Evolutionary conservation across 1,139 yeast species (phyloP).

Genomic region (Debaryomyces psychrophilus): DNA sequence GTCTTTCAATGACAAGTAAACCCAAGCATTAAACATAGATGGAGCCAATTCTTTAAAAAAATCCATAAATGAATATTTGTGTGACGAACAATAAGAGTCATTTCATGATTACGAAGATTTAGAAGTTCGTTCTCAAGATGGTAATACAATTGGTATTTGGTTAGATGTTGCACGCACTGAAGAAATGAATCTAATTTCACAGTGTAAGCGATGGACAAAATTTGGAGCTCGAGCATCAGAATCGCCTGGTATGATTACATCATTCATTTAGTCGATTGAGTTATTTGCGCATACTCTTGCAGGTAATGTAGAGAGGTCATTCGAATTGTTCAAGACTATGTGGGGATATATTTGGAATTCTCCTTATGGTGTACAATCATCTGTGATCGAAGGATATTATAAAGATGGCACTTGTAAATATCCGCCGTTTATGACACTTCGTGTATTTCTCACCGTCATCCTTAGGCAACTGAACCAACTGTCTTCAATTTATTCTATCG

Average conservation of each 20-base stretch:
- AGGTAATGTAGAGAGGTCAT: conserved; percentile 13
- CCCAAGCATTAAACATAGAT: conserved; percentile 1
- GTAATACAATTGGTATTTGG: conserved; percentile 11
- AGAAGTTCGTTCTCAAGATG: conserved; percentile 14
- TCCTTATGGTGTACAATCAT: conserved; percentile 13
- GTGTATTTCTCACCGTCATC: conserved; percentile 12
- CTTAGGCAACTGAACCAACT: background rate
- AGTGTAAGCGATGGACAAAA: conserved; percentile 12
- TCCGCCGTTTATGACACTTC: conserved; percentile 14
- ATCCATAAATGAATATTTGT: conserved; percentile 10
- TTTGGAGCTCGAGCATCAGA: conserved; percentile 14
- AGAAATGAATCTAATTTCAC: conserved; percentile 10
- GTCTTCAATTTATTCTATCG: background rate
- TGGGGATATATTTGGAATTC: conserved; percentile 16
- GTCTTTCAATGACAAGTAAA: background rate
- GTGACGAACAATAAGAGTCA: conserved; percentile 12
- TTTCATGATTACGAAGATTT: conserved; percentile 11
- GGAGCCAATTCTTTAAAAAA: conserved; percentile 8
- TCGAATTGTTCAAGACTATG: conserved; percentile 12
- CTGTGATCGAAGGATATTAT: conserved; percentile 14
- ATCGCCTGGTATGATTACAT: conserved; percentile 14
- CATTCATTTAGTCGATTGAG: conserved; percentile 13
- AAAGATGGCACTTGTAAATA: conserved; percentile 14
- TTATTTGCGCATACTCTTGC: conserved; percentile 12
- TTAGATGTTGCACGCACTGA: conserved; percentile 10